phyloP scores from a whole-genome alignment of 352 stramenopile genomes.

The Blastocystis sp. region DNA sequence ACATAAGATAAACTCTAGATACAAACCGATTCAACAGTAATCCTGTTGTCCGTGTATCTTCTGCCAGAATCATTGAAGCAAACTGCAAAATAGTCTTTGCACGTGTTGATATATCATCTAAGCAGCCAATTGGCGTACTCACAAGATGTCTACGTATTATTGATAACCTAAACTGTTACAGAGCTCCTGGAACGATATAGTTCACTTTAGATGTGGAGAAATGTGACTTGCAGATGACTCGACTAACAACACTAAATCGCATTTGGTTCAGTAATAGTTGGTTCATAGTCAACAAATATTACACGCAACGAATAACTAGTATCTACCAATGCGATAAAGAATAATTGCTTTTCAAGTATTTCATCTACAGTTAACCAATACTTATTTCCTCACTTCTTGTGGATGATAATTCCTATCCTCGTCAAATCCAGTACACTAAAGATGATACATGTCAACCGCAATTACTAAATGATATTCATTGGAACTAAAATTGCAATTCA shows the following conservation, averaged over 20 bases:
- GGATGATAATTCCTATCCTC: neutral
- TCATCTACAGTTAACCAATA: neutral
- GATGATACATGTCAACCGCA: neutral
- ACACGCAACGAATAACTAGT: neutral
- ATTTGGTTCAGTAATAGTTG: neutral
- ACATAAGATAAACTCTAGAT: neutral
- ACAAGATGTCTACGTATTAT: constrained; percentile 8
- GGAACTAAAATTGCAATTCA: neutral
- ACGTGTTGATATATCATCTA: neutral
- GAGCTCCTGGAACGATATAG: neutral
- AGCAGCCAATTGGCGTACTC: constrained; percentile 22
- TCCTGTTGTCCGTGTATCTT: constrained; percentile 17
- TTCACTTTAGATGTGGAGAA: neutral
- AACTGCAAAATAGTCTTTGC: neutral
- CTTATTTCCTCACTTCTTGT: neutral
- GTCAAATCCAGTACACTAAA: neutral
- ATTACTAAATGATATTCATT: neutral
- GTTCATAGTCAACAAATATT: neutral
- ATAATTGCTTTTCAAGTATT: neutral
- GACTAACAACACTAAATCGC: neutral
- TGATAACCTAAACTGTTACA: neutral
- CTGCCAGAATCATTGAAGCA: neutral
- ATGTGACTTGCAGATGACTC: neutral
- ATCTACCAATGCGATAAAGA: constrained; percentile 34
- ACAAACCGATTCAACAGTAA: constrained; percentile 3